These are phyloP conservation scores for Quercus robur DNA, from an alignment of 306 rosid genomes.

Conservation along the genomic window DNA sequence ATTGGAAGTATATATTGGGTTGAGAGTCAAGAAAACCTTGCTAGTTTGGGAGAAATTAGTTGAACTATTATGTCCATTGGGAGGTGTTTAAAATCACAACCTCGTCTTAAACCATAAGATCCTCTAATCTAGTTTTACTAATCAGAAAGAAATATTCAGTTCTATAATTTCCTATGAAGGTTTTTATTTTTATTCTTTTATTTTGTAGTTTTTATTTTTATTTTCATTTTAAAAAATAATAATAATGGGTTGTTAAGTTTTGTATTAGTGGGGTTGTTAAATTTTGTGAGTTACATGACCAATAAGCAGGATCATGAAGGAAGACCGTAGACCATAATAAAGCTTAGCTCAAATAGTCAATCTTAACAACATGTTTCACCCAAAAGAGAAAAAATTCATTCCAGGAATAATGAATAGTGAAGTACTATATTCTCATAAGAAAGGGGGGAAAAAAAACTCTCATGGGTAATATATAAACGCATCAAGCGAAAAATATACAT, in stretches of 20 bases:
- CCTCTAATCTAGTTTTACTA: background rate
- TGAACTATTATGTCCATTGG: no score
- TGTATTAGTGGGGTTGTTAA: no score
- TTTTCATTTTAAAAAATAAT: background rate
- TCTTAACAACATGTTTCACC: background rate
- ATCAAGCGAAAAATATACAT: background rate
- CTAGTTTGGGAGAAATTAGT: no score
- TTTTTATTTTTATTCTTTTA: background rate
- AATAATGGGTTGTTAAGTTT: background rate
- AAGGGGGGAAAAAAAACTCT: background rate
- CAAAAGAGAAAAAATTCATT: background rate
- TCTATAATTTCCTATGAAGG: background rate
- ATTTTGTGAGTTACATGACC: background rate
- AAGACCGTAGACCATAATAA: background rate
- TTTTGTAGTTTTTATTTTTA: no score
- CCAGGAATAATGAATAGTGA: background rate
- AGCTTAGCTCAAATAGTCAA: background rate
- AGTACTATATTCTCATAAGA: background rate
- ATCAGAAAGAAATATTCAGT: background rate
- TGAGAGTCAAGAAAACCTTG: no score
- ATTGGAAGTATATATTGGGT: no score
- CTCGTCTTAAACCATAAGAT: background rate
- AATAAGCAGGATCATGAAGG: background rate
- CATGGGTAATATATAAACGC: background rate
- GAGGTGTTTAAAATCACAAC: background rate